Percentiles rank a stretch among this genome's conserved stretches.
These are phyloP conservation scores for Xylaria digitata DNA, from an alignment of 2,329 filamentous ascomycete species.

Conservation along the genomic window DNA sequence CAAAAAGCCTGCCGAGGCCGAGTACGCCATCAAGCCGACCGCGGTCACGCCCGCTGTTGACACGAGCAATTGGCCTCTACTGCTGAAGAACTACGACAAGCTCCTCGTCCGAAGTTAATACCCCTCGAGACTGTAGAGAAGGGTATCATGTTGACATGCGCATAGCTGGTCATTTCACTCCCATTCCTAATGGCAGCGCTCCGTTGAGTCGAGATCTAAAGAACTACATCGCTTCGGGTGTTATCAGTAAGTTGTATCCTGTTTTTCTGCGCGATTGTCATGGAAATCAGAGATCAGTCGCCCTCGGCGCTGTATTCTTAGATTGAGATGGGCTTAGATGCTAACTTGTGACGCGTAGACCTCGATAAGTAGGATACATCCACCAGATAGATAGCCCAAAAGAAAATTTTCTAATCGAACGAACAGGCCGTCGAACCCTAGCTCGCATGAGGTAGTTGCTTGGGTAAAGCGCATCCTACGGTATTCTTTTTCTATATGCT, in stretches of 20 bases:
- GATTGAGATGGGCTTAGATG: not conserved
- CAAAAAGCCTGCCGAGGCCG: slow-evolving; percentile 45
- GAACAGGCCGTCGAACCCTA: slow-evolving; percentile 97
- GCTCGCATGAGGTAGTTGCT: slow-evolving; percentile 97
- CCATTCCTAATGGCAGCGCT: slow-evolving; percentile 91
- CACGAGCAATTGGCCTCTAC: slow-evolving; percentile 90
- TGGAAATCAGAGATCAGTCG: not conserved
- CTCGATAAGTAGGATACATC: slow-evolving; percentile 36
- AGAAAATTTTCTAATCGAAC: slow-evolving; percentile 56
- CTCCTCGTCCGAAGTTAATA: slow-evolving; percentile 39
- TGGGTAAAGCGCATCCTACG: slow-evolving; percentile 90
- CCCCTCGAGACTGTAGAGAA: slow-evolving; percentile 19
- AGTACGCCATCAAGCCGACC: slow-evolving; percentile 83
- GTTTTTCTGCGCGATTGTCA: not conserved
- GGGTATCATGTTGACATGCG: slow-evolving; percentile 31
- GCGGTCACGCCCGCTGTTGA: slow-evolving; percentile 80
- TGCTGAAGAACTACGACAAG: slow-evolving; percentile 96
- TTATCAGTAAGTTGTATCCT: slow-evolving; percentile 75
- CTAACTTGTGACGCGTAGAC: slow-evolving; percentile 31
- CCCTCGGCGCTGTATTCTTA: not conserved
- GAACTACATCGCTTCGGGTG: slow-evolving; percentile 95
- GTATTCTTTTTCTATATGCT: slow-evolving; percentile 21
- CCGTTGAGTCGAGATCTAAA: slow-evolving; percentile 95
- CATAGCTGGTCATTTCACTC: slow-evolving; percentile 86
- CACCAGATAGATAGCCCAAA: not conserved